These are phyloP conservation scores for Russula compacta DNA, from an alignment of 768 basidiomycete species.

Conservation along the genomic window DNA sequence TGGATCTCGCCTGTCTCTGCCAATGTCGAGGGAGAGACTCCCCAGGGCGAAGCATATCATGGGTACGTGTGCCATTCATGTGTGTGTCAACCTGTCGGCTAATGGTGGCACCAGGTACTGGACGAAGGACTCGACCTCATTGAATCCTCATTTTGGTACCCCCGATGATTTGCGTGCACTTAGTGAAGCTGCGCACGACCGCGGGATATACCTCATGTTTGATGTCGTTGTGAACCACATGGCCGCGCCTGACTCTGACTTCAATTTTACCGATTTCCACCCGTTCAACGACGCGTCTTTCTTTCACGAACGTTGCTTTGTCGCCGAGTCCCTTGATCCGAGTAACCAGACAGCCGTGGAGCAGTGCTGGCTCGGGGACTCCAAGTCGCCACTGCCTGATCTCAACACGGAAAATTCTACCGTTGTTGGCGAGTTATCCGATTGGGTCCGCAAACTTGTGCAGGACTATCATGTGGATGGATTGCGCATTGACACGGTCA, in stretches of 20 bases:
- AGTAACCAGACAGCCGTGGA: slow-evolving; percentile 40
- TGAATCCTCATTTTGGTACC: slow-evolving; percentile 49
- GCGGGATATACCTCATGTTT: slow-evolving; percentile 53
- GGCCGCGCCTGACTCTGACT: slow-evolving; percentile 28
- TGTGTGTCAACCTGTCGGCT: neutral
- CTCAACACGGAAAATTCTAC: slow-evolving; percentile 43
- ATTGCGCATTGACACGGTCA: slow-evolving; percentile 50
- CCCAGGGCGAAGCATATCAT: slow-evolving; percentile 49
- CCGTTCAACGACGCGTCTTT: slow-evolving; percentile 31
- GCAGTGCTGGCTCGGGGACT: slow-evolving; percentile 54
- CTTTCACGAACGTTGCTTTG: slow-evolving; percentile 35
- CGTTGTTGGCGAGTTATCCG: slow-evolving; percentile 36
- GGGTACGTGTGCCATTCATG: slow-evolving; percentile 29
- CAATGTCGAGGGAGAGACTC: slow-evolving; percentile 40
- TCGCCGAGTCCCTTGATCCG: slow-evolving; percentile 29
- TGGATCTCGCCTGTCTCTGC: slow-evolving; percentile 50
- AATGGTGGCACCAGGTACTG: slow-evolving; percentile 34
- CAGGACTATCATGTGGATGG: slow-evolving; percentile 43
- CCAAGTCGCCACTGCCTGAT: slow-evolving; percentile 44
- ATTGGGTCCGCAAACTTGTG: slow-evolving; percentile 42
- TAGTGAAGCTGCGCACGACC: slow-evolving; percentile 36
- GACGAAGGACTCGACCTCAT: slow-evolving; percentile 36
- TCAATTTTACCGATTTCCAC: slow-evolving; percentile 21
- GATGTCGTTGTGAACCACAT: slow-evolving; percentile 59
- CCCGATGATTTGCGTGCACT: slow-evolving; percentile 42